phyloP scores from a whole-genome alignment of 2,329 filamentous ascomycete species.

The Neofusicoccum laricinum region DNA sequence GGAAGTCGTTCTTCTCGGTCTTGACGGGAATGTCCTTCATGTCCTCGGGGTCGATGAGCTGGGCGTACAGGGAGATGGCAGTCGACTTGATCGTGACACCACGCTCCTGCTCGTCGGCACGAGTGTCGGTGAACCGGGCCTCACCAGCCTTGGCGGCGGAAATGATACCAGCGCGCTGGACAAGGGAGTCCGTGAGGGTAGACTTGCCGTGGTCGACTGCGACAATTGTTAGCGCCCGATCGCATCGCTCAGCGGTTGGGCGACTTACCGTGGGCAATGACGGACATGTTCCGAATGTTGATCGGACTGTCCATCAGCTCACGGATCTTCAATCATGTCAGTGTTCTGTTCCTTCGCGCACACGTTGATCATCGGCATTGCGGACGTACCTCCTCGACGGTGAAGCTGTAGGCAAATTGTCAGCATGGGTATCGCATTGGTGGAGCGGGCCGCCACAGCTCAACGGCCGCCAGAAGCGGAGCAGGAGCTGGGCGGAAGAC shows the following conservation, averaged over 20 bases:
- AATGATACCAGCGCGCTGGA: slow-evolving; percentile 99
- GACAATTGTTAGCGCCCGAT: slow-evolving; percentile 14
- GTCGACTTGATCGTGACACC: slow-evolving; percentile 99
- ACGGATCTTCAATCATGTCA: slow-evolving; percentile 60
- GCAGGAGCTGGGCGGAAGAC: not conserved
- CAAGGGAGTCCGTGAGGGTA: slow-evolving; percentile 97
- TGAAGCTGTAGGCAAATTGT: slow-evolving; percentile 72
- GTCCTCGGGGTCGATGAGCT: slow-evolving; percentile 77
- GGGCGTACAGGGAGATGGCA: slow-evolving; percentile 95
- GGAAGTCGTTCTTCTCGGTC: slow-evolving; percentile 78
- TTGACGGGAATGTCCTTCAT: slow-evolving; percentile 91
- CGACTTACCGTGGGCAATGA: slow-evolving; percentile 88
- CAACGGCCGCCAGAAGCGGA: not conserved
- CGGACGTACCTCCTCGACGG: slow-evolving; percentile 77
- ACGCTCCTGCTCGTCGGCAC: slow-evolving; percentile 97
- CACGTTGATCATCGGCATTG: not conserved
- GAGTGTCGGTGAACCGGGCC: slow-evolving; percentile 93
- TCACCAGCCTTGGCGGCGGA: slow-evolving; percentile 97
- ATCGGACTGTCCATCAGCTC: slow-evolving; percentile 73
- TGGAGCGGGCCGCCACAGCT: not conserved
- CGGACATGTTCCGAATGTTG: slow-evolving; percentile 93
- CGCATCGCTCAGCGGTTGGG: not conserved
- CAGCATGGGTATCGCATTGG: slow-evolving; percentile 38
- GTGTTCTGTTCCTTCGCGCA: slow-evolving; percentile 17
- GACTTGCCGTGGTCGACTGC: slow-evolving; percentile 99